Evolutionary conservation across 2,329 filamentous ascomycete species (phyloP).

Genomic region (Aspergillus caelatus): DNA sequence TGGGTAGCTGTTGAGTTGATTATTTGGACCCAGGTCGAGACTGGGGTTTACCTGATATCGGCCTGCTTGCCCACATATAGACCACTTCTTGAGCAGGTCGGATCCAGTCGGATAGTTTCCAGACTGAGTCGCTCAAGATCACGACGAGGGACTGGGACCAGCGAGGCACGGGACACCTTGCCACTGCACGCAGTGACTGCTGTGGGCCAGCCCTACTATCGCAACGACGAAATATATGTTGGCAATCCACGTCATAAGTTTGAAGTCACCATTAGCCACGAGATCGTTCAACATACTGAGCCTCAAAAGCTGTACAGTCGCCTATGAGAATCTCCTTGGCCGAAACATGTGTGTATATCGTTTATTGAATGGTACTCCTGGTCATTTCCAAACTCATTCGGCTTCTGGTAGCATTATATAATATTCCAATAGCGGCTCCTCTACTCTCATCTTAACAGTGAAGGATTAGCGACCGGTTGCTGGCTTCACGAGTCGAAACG

Average conservation of each 20-base stretch:
- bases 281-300: neutral
- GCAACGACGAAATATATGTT: neutral
- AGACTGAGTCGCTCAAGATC: neutral
- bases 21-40: conserved; percentile 1
- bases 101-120: neutral
- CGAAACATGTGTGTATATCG: neutral
- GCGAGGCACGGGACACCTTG: neutral
- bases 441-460: neutral
- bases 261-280: neutral
- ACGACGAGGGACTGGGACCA: neutral
- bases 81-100: neutral
- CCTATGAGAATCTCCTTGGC: neutral
- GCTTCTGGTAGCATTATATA: neutral
- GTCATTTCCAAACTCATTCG: neutral
- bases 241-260: neutral
- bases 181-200: neutral
- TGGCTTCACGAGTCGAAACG: neutral
- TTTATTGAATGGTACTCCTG: neutral
- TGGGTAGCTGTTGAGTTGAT: neutral
- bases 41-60: conserved; percentile 1
- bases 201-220: neutral
- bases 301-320: neutral
- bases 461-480: neutral
- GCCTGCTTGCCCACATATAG: neutral
- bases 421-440: neutral